These are phyloP conservation scores for Podospora bellae-mahoneyi DNA, from an alignment of 495 filamentous ascomycete species.

Conservation along the genomic window DNA sequence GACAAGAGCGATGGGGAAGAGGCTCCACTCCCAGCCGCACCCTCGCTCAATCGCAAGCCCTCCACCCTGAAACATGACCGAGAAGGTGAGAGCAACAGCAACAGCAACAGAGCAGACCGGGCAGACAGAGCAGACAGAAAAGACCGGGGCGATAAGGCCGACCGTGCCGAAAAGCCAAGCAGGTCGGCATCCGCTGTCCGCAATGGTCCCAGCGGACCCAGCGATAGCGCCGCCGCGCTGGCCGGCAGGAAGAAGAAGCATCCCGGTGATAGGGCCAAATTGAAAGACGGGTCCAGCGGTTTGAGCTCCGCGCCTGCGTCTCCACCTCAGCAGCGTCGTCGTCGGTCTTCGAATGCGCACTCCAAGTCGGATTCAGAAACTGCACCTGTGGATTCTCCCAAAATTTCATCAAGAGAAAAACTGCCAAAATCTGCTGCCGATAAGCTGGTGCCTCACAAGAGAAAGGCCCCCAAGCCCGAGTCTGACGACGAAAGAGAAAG, in stretches of 20 bases:
- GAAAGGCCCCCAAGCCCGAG: conserved; percentile 45
- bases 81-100: conserved; percentile 26
- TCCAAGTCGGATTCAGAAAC: conserved; percentile 49
- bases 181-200: conserved; percentile 25
- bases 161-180: conserved; percentile 31
- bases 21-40: conserved; percentile 22
- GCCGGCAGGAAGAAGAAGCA: conserved; percentile 50
- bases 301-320: conserved; percentile 56
- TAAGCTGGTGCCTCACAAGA: conserved; percentile 40
- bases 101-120: conserved; percentile 15
- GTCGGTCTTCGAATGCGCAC: conserved; percentile 39
- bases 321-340: conserved; percentile 41
- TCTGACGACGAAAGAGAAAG: conserved; percentile 49
- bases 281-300: conserved; percentile 50
- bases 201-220: conserved; percentile 9
- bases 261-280: conserved; percentile 37
- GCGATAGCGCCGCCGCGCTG: conserved; percentile 23
- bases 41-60: conserved; percentile 36
- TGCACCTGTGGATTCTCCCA: conserved; percentile 35
- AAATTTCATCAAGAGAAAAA: conserved; percentile 36
- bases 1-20: conserved; percentile 56
- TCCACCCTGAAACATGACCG: conserved; percentile 30
- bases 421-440: conserved; percentile 30
- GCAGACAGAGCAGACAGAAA: conserved; percentile 27
- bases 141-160: conserved; percentile 29